phyloP scores from a whole-genome alignment of 1,284 basidiomycete genomes.

The Moesziomyces sp. region DNA sequence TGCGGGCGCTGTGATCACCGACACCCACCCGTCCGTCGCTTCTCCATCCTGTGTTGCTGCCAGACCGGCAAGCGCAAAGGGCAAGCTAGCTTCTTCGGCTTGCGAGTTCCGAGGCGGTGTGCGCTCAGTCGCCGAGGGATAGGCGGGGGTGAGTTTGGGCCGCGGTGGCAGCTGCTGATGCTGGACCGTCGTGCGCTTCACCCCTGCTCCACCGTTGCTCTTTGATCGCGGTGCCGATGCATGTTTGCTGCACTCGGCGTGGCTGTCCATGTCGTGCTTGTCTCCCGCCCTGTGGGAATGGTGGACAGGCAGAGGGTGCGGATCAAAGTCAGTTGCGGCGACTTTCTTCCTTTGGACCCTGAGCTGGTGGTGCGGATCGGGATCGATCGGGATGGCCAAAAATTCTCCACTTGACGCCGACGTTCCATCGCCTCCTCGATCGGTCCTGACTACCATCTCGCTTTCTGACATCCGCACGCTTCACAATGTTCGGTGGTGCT shows the following conservation, averaged over 20 bases:
- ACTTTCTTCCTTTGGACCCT: slow-evolving; percentile 22
- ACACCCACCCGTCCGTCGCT: slow-evolving; percentile 11
- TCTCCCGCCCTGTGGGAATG: not conserved
- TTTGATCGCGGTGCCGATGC: not conserved
- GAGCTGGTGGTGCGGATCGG: not conserved
- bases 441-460: not conserved
- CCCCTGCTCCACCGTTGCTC: not conserved
- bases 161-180: slow-evolving; percentile 39
- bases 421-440: not conserved
- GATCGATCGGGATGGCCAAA: slow-evolving; percentile 1
- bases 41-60: not conserved
- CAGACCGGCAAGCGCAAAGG: slow-evolving; percentile 12
- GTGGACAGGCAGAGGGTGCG: not conserved
- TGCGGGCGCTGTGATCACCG: slow-evolving; percentile 40
- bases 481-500: slow-evolving; percentile 46
- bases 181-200: slow-evolving; percentile 18
- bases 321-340: slow-evolving; percentile 3
- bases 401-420: slow-evolving; percentile 2
- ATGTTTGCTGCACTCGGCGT: slow-evolving; percentile 11
- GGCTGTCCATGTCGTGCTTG: slow-evolving; percentile 20
- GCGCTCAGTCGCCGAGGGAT: slow-evolving; percentile 20
- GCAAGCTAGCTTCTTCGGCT: not conserved
- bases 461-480: not conserved
- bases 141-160: slow-evolving; percentile 29
- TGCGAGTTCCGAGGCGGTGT: not conserved